phyloP scores from a whole-genome alignment of 306 rosid genomes.

The Dryas octopetala region DNA sequence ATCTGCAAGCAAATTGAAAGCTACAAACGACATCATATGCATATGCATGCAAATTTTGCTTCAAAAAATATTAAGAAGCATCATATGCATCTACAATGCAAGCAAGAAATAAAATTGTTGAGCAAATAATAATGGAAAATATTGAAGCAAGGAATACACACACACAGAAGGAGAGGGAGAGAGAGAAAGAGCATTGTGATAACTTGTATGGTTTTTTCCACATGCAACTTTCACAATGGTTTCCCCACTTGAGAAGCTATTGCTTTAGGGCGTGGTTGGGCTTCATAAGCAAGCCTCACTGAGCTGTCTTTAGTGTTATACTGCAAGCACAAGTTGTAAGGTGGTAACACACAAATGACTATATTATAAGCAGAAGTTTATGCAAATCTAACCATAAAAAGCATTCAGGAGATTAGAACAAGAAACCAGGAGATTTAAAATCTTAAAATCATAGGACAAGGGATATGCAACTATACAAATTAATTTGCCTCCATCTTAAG shows the following conservation, averaged over 20 bases:
- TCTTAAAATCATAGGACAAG: not conserved
- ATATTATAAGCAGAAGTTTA: no score
- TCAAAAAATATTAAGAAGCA: no score
- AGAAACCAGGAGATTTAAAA: no score
- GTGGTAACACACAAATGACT: no score
- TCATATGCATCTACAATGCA: no score
- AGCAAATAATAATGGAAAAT: not conserved
- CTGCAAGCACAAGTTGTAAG: slow-evolving; percentile 45
- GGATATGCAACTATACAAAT: not conserved
- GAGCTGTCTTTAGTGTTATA: slow-evolving; percentile 94
- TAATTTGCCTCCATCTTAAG: no score
- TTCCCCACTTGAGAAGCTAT: slow-evolving; percentile 85
- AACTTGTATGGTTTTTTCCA: slow-evolving; percentile 94
- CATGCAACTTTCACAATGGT: slow-evolving; percentile 85
- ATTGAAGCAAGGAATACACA: not conserved
- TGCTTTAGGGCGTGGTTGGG: slow-evolving; percentile 93
- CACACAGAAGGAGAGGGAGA: not conserved
- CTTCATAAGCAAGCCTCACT: slow-evolving; percentile 89
- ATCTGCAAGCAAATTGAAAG: no score
- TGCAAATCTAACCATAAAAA: no score
- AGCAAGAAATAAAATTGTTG: slow-evolving; percentile 12
- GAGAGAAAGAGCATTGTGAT: not conserved
- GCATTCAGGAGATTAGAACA: no score
- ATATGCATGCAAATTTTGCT: no score
- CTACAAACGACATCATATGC: no score